Evolutionary conservation across 495 filamentous ascomycete genomes (phyloP).

Genomic region (Clavariopsis aquatica): DNA sequence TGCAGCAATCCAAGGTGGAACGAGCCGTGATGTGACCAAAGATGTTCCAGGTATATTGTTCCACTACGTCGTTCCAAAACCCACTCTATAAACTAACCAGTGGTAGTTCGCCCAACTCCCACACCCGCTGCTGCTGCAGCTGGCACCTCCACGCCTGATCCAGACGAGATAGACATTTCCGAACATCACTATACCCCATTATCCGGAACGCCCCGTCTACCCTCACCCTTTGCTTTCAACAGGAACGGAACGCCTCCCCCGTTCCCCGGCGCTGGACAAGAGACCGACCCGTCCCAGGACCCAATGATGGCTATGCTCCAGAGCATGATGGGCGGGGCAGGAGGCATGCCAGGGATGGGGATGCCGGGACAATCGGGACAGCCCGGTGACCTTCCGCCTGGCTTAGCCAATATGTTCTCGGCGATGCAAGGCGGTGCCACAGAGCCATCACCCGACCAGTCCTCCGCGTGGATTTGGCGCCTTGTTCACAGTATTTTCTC

Average conservation of each 20-base stretch:
- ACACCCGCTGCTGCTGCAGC: conserved; percentile 4
- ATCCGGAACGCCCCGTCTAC: conserved; percentile 29
- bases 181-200: conserved; percentile 56
- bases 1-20: conserved; percentile 48
- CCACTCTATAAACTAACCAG: background rate
- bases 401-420: conserved; percentile 47
- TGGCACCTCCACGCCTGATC: conserved; percentile 53
- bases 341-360: too few relatives aligned
- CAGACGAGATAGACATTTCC: conserved; percentile 74
- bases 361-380: conserved; percentile 37
- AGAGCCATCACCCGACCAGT: conserved; percentile 44
- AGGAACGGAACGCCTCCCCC: conserved; percentile 28
- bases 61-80: background rate
- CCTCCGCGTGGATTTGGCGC: conserved; percentile 67
- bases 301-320: conserved; percentile 63
- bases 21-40: conserved; percentile 24
- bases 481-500: conserved; percentile 75
- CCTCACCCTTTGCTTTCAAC: conserved; percentile 38
- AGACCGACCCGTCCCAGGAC: conserved; percentile 51
- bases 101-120: conserved; percentile 13
- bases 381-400: conserved; percentile 51
- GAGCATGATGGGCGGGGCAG: conserved; percentile 56
- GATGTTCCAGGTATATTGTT: conserved; percentile 32
- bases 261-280: conserved; percentile 21
- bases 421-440: conserved; percentile 40